Base-by-base conservation (phyloP, 139 green algal species). In the Spirogloea muscicola region DNA sequence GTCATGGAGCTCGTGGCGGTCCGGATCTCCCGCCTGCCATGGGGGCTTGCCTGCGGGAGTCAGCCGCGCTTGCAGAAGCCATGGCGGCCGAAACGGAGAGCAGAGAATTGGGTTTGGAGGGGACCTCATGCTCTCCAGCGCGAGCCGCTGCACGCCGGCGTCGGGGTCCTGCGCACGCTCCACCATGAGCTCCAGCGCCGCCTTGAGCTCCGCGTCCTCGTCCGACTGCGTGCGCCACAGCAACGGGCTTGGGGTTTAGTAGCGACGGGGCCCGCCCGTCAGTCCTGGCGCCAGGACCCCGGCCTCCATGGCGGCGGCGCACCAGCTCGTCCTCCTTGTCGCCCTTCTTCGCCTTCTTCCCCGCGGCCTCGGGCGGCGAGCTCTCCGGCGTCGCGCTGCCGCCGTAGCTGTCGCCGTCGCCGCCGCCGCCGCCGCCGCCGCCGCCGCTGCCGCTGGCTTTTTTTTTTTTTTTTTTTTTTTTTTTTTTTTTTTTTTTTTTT, bases 1-100 rank as follows among this genome's bases (percentile, higher is more conserved):
- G 94, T 98, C 94, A 99, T 98, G 39, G 90, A 95, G 18, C 90
- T 93, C 3, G 93, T 98, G 37, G 95, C 86, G 16, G 73, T 89
- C 25, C 86, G 80, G 49, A 96, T 93, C 70, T 95, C 84, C 21
- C 75, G 48, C 49, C 80, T 85, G 60, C 68, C n/a, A n/a, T n/a
- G n/a, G n/a, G n/a, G n/a, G n/a, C n/a, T n/a, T n/a, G n/a, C n/a
- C n/a, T n/a, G 31, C 49, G 6, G 13, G 46, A 21, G 21, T 21
- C 21, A 55, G 21, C 46, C 46, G 21, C 46, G 46, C 21, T 55
- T 31, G 21, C 21, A 55, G 21, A 74, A 43, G 21, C 58, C 46
- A 55, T n/a, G 21, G 21, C 46, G n/a, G 46, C n/a, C 46, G 21
- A 31, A 21, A 31, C 10, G 16, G 10, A 52, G 43, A 16, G 43